Base-by-base conservation (phyloP, 805 yeast genomes). In the Teunomyces atbi region DNA sequence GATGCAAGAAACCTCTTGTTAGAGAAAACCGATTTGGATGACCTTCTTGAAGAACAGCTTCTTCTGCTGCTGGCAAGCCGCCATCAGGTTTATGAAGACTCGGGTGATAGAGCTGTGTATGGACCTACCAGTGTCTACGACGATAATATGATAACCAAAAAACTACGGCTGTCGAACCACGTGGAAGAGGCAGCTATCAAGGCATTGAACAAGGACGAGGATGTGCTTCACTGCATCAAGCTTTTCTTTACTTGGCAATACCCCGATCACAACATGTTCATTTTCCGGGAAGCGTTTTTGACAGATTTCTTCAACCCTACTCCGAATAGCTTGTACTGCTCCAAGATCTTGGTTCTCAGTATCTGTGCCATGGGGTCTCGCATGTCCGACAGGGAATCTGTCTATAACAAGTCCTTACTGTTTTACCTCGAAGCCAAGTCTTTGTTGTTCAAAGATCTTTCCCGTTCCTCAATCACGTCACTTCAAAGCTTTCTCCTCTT, bases 191-290 rank as follows among this genome's bases (percentile, higher is more conserved):
- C 42, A 12, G 41, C 53, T 12, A 64, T 65, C 15, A 59, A 49
- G 41, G 48, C 54, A 23, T 53, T 68, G 43, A 74, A 68, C 49
- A 66, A 61, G 42, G 70, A 65, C 49, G 67, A 62, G 23, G 66
- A 60, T 29, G 59, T 61, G 15, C 59, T 71, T 43, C 69, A 67
- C 39, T 71, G 75, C 51, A 46, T 70, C 29, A 63, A 68, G 52
- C 58, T 71, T n/a, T 73, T 82, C 58, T 82, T 81, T 59, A 74
- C 73, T n/a, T 81, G 84, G 83, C 76, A 79, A 49, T 82, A 82
- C 51, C 86, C 86, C 3, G 86, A 82, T 50, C 74, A 79, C 51
- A 79, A 79, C 54, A 73, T 78, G 66, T 82, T 81, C 53, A 72
- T 82, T n/a, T 82, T 78, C 55, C 65, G 87, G 48, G 88, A 82